Conservation (phyloP, 148 eudicot species). For the Cornus kousa region DNA sequence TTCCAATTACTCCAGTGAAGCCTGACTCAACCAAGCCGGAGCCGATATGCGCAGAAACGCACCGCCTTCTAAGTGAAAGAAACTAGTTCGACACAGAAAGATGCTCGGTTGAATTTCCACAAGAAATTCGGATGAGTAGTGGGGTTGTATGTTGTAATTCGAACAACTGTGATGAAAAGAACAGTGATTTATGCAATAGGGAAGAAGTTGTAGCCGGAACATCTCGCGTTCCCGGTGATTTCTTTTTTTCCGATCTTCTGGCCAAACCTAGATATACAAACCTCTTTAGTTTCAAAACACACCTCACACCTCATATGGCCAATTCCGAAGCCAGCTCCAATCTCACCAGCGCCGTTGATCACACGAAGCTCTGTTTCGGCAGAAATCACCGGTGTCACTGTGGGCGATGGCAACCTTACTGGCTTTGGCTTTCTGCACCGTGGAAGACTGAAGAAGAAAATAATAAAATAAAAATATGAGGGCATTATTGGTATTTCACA, state of each 20-base stretch:
- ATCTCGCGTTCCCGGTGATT: neutral
- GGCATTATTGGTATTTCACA: too few species aligned
- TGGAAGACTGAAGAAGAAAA: too few species aligned
- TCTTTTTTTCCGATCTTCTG: conserved; percentile 41
- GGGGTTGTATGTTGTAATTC: conserved; percentile 15
- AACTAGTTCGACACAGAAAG: neutral
- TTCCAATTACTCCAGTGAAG: conserved; percentile 58
- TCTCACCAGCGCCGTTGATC: too few species aligned
- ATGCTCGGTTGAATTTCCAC: conserved; percentile 14
- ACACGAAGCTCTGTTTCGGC: too few species aligned
- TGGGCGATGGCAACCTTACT: too few species aligned
- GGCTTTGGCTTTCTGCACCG: too few species aligned
- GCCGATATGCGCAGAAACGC: conserved; percentile 32
- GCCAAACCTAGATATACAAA: conserved; percentile 6
- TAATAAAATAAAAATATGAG: too few species aligned
- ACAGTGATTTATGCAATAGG: conserved; percentile 12
- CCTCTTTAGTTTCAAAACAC: too few species aligned
- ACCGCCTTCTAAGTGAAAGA: too few species aligned
- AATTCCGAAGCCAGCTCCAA: too few species aligned
- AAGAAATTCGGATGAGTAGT: conserved; percentile 19
- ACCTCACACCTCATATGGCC: too few species aligned
- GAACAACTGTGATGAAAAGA: neutral
- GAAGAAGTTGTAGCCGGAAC: neutral
- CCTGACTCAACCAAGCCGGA: conserved; percentile 14
- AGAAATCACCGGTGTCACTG: too few species aligned